Conservation (phyloP, 805 yeast species). For the Zygosaccharomyces bailii region DNA sequence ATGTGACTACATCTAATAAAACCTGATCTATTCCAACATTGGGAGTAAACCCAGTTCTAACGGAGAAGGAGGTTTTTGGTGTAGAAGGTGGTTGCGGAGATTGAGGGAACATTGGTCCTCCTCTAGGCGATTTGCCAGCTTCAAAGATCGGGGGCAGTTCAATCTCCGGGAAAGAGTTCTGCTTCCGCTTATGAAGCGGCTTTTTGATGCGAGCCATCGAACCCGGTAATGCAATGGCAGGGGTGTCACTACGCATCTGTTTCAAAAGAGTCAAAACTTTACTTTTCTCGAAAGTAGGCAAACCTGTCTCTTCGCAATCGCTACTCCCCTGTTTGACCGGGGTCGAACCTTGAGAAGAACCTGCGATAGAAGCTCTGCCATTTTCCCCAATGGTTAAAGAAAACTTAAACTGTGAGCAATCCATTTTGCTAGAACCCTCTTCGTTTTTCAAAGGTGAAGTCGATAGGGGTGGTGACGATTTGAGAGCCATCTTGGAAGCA, state of each 20-base stretch:
- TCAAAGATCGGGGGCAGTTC: slow-evolving; percentile 3
- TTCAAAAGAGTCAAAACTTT: slow-evolving; percentile 29
- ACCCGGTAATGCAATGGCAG: slow-evolving; percentile 1
- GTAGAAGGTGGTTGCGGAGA: slow-evolving; percentile 27
- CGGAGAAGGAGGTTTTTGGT: slow-evolving; percentile 25
- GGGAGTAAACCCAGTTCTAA: slow-evolving; percentile 29
- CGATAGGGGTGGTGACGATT: slow-evolving; percentile 18
- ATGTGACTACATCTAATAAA: slow-evolving; percentile 18
- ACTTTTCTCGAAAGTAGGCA: slow-evolving; percentile 24
- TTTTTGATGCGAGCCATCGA: slow-evolving; percentile 1
- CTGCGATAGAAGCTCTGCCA: slow-evolving; percentile 35
- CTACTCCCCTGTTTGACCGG: background rate
- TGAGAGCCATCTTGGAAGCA: slow-evolving; percentile 17
- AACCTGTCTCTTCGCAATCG: slow-evolving; percentile 1
- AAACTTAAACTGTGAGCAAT: slow-evolving; percentile 21
- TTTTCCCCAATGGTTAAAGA: slow-evolving; percentile 31
- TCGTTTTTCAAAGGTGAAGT: slow-evolving; percentile 14
- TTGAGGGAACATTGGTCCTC: slow-evolving; percentile 15
- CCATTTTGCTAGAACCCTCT: background rate
- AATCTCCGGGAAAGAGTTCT: background rate
- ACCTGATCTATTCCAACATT: slow-evolving; percentile 27
- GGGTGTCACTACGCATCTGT: slow-evolving; percentile 28
- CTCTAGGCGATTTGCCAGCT: slow-evolving; percentile 9
- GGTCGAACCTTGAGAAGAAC: slow-evolving; percentile 14
- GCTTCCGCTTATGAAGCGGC: slow-evolving; percentile 8